Base-by-base conservation (phyloP, 108 stramenopile genomes). In the Nitzschia sp. region DNA sequence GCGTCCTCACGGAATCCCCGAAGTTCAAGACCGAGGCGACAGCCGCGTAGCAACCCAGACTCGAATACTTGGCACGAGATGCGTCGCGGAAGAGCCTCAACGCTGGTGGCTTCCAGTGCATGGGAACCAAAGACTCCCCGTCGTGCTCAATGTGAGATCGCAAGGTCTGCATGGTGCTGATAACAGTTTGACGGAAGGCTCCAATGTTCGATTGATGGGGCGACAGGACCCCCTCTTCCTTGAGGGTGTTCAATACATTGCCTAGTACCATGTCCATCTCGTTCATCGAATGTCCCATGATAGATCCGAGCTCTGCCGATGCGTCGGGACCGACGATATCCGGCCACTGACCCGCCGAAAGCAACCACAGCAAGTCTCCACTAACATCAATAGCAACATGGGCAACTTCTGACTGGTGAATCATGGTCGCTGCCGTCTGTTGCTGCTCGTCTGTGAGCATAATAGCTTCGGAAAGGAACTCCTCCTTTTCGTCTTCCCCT, bases 341-440 rank as follows among this genome's bases (percentile, higher is more conserved):
- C 11, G 93, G 93, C 93, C 93, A 94, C 66, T 91, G 93, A 2
- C 90, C 90, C 36, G 88, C 88, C 1, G 90, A 81, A 33, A 94
- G 69, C 9, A 91, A 63, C 47, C 85, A 82, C 68, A 88, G 47
- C 31, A 85, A 71, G 73, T 86, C 82, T 17, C 85, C 68, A 29
- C 83, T 79, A 15, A 75, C 76, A 22, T 88, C 83, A 33, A 94
- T 84, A 4, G 83, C 66, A 25, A 77, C 73, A 31, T 73, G 74
- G 0, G 87, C 88, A 45, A 87, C 88, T 50, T 86, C 78, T 0
- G 85, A 59, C 63, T 89, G 84, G 69, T 94, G 90, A 30, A 85
- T 63, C 83, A 88, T 87, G 3, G 69, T 82, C 26, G 82, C 86
- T 59, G 84, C 79, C 63, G 80, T 80, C 59, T 89, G 88, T 38